Percentiles rank a stretch among this genome's conserved stretches.
These are phyloP conservation scores for Herpotrichia juniperi DNA, from an alignment of 2,329 filamentous ascomycete genomes.

Conservation along the genomic window DNA sequence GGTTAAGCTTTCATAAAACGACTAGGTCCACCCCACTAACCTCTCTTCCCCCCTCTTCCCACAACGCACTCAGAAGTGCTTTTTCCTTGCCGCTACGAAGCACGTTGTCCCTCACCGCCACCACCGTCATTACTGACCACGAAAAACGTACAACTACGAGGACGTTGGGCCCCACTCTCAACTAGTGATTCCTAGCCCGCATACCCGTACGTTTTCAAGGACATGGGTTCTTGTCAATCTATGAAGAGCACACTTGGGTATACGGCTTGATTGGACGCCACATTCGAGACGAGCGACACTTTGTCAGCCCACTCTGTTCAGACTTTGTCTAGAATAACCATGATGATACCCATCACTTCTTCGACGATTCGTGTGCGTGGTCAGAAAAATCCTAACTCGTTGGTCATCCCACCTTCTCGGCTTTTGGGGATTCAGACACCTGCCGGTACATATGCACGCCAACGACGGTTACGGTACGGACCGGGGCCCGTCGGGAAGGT, in stretches of 20 bases:
- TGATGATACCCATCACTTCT: not conserved
- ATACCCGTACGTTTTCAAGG: too few species aligned
- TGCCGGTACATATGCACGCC: not conserved
- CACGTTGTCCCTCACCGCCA: not conserved
- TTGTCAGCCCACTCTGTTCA: not conserved
- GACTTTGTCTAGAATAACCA: not conserved
- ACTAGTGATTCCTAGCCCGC: not conserved
- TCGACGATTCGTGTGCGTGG: not conserved
- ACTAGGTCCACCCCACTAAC: not conserved
- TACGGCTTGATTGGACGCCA: conserved; percentile 1
- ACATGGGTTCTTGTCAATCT: too few species aligned
- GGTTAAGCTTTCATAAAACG: not conserved
- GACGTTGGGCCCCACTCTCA: not conserved
- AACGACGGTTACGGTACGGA: not conserved
- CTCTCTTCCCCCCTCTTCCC: not conserved
- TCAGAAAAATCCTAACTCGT: not conserved
- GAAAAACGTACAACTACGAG: not conserved
- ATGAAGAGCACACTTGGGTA: too few species aligned
- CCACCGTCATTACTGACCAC: not conserved
- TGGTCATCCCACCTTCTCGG: not conserved
- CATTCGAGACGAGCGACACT: not conserved
- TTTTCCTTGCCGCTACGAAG: not conserved
- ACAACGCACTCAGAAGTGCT: not conserved
- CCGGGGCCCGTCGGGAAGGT: not conserved
- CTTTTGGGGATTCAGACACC: not conserved